Evolutionary conservation across 306 rosid species (phyloP), one percentile per base, ranked within the genome.

Genomic region (Glycine latifolia): DNA sequence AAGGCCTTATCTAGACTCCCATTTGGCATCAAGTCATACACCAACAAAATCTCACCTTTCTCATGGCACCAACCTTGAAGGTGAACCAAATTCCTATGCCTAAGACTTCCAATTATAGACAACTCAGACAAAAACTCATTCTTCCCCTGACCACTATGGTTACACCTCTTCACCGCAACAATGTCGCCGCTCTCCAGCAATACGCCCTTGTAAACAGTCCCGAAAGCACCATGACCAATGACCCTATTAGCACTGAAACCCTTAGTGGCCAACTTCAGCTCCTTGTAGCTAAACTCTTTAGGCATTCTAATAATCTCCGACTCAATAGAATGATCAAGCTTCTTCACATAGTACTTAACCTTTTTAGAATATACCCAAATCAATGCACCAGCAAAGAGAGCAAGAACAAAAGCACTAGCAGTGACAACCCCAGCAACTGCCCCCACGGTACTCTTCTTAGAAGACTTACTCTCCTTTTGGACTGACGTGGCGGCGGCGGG

Each of bases 61-160:
- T 94, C 95, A 66, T 92, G 95, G 75, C 98, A 94, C 95, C 95
- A 94, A 0, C 98, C 98, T 67, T 88, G 96, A 46, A 94, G 92
- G 11, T 91, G 87, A 55, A 94, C 98, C 1, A 94, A 86, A 82
- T 94, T 94, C 11, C 97, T 84, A 80, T 94, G 98, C 77, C 98
- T 75, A 2, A 94, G 96, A 15, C 92, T 83, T 73, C 98, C 98
- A 52, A 94, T 94, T 78, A 92, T 92, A 10, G 97, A 92, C 54
- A 94, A 82, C 41, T 94, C 98, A n/a, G 97, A 92, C 4, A 94
- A 48, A 33, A 92, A 94, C 78, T 92, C 98, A 54, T 73, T 85
- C 80, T 94, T 89, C 44, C 97, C 97, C 12, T 92, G 97, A 61
- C 86, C 77, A 53, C 82, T 90, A 20, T 94, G 94, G 79, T 90